Percentiles rank a stretch among this genome's conserved stretches.
Conservation (phyloP, 2,329 filamentous ascomycete species). For the Teratosphaeria destructans region DNA sequence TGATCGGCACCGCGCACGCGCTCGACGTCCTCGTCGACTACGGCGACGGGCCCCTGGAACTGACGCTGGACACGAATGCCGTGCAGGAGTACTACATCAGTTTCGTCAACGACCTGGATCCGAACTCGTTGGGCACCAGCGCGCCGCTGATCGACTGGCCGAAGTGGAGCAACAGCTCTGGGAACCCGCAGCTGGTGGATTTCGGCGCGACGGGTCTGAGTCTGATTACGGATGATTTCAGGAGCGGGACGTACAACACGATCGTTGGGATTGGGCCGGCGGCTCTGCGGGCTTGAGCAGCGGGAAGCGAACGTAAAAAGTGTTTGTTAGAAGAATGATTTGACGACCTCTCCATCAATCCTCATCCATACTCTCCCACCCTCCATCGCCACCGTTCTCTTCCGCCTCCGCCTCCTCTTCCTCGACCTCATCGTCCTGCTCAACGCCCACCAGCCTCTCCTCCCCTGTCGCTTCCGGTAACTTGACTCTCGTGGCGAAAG, state of each 20-base stretch:
- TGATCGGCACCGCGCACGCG: conserved; percentile 64
- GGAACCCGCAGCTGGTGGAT: conserved; percentile 33
- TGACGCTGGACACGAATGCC: conserved; percentile 20
- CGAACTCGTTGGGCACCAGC: conserved; percentile 43
- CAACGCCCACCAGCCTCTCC: conserved; percentile 69
- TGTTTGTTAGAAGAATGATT: too few species aligned
- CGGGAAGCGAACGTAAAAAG: background rate
- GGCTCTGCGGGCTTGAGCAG: background rate
- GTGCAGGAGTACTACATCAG: conserved; percentile 62
- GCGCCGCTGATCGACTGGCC: conserved; percentile 39
- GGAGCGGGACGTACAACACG: conserved; percentile 32
- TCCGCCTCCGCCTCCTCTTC: conserved; percentile 49
- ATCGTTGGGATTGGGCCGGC: background rate
- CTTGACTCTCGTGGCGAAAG: conserved; percentile 64
- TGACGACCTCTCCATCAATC: conserved; percentile 14
- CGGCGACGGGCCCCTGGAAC: background rate
- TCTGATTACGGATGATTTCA: conserved; percentile 41
- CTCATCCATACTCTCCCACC: conserved; percentile 29
- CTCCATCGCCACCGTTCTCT: conserved; percentile 25
- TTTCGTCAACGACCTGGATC: conserved; percentile 61
- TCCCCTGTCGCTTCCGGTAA: conserved; percentile 49
- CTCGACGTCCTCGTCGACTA: conserved; percentile 41
- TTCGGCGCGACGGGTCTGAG: conserved; percentile 31
- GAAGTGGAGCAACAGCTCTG: conserved; percentile 39
- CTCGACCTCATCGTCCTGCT: conserved; percentile 51